A percentile compares a stretch with the other conserved stretches of the same genome.
Conservation (phyloP, 78 protist genomes). For the slime mould (Dictyostelium discoideum) region DNA sequence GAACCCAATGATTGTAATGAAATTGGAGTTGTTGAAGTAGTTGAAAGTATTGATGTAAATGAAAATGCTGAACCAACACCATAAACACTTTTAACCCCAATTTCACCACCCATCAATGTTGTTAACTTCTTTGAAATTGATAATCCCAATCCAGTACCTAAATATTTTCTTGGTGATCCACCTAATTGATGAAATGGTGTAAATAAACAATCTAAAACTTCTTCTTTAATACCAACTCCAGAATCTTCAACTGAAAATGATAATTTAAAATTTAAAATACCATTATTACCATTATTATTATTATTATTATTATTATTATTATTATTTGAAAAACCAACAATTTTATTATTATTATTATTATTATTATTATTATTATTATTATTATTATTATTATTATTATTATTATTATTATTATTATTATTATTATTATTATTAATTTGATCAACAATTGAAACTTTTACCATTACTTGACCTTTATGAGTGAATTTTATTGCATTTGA, state of each 20-base stretch:
- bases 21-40: neutral
- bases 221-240: constrained; percentile 72
- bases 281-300: neutral
- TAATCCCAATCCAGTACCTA: constrained; percentile 84
- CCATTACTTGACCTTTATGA: constrained; percentile 55
- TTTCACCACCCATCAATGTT: constrained; percentile 75
- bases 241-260: constrained; percentile 62
- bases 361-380: neutral
- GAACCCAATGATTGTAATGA: neutral
- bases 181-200: constrained; percentile 62
- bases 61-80: constrained; percentile 83
- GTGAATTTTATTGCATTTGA: constrained; percentile 80
- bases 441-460: constrained; percentile 35
- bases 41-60: constrained; percentile 22
- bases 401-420: neutral
- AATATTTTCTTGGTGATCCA: constrained; percentile 14
- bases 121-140: constrained; percentile 60
- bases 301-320: neutral
- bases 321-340: no score
- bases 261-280: neutral
- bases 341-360: neutral
- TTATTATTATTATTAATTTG: neutral
- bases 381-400: neutral
- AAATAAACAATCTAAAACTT: constrained; percentile 11
- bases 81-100: constrained; percentile 16